These are phyloP conservation scores for Dryadomyces sulphureus DNA, from an alignment of 2,329 filamentous ascomycete genomes.

Conservation along the genomic window DNA sequence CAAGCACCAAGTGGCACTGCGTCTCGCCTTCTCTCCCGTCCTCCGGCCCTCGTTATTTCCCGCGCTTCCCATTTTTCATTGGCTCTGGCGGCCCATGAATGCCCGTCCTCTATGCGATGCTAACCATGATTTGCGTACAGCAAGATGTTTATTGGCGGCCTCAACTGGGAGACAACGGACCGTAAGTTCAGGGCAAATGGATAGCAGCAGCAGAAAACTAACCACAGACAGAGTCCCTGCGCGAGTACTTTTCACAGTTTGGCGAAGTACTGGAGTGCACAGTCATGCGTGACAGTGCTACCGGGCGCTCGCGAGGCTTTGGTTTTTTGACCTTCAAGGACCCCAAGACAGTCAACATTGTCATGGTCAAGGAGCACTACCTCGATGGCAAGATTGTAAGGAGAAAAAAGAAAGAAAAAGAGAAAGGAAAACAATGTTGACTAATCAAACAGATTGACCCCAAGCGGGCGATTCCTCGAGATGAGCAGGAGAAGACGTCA, in stretches of 20 bases:
- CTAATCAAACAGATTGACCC: constrained; percentile 67
- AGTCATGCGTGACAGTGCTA: constrained; percentile 95
- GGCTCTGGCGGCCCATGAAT: neutral
- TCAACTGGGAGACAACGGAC: constrained; percentile 93
- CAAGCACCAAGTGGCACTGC: no score
- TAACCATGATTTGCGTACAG: constrained; percentile 31
- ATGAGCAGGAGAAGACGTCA: constrained; percentile 95
- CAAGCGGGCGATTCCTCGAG: constrained; percentile 89
- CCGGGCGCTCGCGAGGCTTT: constrained; percentile 86
- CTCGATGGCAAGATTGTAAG: constrained; percentile 96
- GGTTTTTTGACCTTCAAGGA: constrained; percentile 97
- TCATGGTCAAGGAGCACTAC: constrained; percentile 99
- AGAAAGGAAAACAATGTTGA: neutral
- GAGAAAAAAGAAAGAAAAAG: constrained; percentile 6
- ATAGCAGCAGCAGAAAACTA: neutral
- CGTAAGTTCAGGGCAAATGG: constrained; percentile 4
- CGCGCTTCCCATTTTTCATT: neutral
- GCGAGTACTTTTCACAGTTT: constrained; percentile 95
- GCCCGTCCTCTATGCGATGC: neutral
- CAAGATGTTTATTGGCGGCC: constrained; percentile 98
- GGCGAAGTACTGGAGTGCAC: constrained; percentile 96
- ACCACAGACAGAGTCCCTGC: constrained; percentile 65
- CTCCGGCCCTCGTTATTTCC: neutral
- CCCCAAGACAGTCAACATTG: constrained; percentile 92
- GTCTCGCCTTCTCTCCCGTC: neutral